These are phyloP conservation scores for Neurospora sp. DNA, from an alignment of 495 filamentous ascomycete genomes.

Conservation along the genomic window DNA sequence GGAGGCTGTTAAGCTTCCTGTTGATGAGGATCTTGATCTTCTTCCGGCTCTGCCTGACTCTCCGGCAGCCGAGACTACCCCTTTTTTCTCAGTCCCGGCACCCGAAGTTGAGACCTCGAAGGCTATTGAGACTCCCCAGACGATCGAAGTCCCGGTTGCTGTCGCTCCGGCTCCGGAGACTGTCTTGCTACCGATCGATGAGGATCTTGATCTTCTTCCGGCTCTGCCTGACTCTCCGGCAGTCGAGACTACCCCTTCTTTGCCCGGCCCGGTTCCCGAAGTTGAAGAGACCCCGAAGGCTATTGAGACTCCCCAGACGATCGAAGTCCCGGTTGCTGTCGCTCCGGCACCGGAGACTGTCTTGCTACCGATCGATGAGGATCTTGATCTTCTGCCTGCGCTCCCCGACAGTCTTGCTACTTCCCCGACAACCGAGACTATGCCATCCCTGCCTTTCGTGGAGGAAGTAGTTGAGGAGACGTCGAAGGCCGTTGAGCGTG, in stretches of 20 bases:
- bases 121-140: neutral
- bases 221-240: too few relatives aligned
- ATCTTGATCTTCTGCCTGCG: neutral
- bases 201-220: neutral
- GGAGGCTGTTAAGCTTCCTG: neutral
- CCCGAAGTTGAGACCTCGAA: neutral
- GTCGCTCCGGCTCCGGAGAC: neutral
- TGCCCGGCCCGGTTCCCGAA: neutral
- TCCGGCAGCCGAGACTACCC: neutral
- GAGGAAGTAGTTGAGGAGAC: neutral
- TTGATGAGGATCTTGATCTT: neutral
- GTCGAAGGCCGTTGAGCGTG: neutral
- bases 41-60: constrained; percentile 7
- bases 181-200: neutral
- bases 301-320: neutral
- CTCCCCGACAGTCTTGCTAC: neutral
- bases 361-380: neutral
- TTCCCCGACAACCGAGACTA: neutral
- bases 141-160: neutral
- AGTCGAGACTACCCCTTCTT: too few relatives aligned
- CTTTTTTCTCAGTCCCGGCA: neutral
- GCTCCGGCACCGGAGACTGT: neutral
- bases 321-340: neutral
- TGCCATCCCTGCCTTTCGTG: neutral
- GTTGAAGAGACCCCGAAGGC: neutral